These are phyloP conservation scores for Tetrahymena elliotti DNA, from an alignment of 73 alveolate genomes.

Conservation along the genomic window DNA sequence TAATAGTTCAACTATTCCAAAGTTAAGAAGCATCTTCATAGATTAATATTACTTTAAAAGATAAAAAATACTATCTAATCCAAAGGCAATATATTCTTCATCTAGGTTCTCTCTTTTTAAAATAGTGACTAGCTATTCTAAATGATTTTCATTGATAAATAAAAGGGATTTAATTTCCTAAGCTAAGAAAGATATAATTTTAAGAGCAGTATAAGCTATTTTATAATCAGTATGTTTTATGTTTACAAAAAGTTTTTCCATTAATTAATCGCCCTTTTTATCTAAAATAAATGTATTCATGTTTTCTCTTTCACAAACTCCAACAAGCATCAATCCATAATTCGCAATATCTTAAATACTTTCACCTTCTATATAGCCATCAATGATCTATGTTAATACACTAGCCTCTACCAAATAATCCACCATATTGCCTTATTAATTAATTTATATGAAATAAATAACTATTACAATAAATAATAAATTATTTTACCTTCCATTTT, in stretches of 20 bases:
- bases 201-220: neutral
- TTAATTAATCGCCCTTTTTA: neutral
- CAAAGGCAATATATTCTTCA: neutral
- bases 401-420: neutral
- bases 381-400: neutral
- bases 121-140: neutral
- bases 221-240: neutral
- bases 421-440: neutral
- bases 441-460: neutral
- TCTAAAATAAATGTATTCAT: neutral
- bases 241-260: neutral
- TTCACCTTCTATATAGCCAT: neutral
- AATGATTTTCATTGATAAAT: neutral
- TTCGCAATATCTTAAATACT: neutral
- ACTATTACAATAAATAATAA: neutral
- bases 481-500: neutral
- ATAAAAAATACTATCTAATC: neutral
- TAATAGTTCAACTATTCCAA: neutral
- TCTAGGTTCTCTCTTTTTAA: neutral
- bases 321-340: neutral
- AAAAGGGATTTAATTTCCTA: neutral
- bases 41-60: neutral
- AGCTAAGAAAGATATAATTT: neutral
- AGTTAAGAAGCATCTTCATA: neutral
- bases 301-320: neutral